phyloP scores from a whole-genome alignment of 768 basidiomycete genomes.

The Lyophyllum decastes region DNA sequence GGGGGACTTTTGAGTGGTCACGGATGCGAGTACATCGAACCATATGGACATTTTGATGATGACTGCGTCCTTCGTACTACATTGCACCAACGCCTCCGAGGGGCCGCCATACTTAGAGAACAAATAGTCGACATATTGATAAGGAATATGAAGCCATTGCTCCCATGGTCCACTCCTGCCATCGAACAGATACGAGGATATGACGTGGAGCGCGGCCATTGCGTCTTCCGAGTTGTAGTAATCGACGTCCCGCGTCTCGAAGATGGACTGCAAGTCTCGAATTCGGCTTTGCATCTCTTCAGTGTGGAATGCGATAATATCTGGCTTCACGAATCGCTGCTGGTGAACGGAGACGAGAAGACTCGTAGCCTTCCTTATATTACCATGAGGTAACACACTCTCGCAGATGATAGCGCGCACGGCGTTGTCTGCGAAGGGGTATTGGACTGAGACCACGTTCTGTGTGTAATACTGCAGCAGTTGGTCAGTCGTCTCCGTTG shows the following conservation, averaged over 20 bases:
- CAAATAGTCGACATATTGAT: constrained; percentile 50
- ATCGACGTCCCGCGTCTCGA: constrained; percentile 27
- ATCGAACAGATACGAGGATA: constrained; percentile 79
- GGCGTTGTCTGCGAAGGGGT: constrained; percentile 60
- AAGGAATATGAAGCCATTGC: constrained; percentile 63
- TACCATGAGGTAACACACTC: constrained; percentile 45
- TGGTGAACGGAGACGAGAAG: constrained; percentile 64
- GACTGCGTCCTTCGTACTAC: constrained; percentile 58
- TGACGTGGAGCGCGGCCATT: constrained; percentile 74
- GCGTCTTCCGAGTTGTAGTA: constrained; percentile 75
- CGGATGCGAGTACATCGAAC: constrained; percentile 83
- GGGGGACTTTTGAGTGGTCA: constrained; percentile 64
- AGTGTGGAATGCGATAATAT: constrained; percentile 23
- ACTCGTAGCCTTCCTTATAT: constrained; percentile 58
- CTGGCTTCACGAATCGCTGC: constrained; percentile 23
- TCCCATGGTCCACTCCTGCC: constrained; percentile 75
- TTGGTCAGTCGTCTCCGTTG: constrained; percentile 24
- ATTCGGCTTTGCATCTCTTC: constrained; percentile 24
- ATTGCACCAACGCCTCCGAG: constrained; percentile 44
- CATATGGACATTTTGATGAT: constrained; percentile 84
- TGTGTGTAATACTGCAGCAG: constrained; percentile 52
- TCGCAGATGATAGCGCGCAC: constrained; percentile 50
- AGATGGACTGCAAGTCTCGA: constrained; percentile 22
- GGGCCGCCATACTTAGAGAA: constrained; percentile 43
- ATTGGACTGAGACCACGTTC: constrained; percentile 67